phyloP scores from a whole-genome alignment of 331 rosid species.

The Stylosanthes scabra region DNA sequence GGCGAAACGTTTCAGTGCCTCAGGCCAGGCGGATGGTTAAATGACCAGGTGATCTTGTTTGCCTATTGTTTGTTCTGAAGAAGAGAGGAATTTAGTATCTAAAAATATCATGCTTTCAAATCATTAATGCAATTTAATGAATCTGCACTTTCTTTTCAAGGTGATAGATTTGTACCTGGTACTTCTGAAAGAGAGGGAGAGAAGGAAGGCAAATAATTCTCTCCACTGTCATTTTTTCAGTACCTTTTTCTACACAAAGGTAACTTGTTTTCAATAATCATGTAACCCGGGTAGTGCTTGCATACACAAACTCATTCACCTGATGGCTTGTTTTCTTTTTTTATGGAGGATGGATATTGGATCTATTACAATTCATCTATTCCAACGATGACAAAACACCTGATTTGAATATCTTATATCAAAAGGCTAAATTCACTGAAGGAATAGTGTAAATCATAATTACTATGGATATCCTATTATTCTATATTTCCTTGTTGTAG shows the following conservation, averaged over 20 bases:
- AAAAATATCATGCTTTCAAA: conserved; percentile 1
- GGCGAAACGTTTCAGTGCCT: conserved; percentile 76
- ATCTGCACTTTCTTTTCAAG: conserved; percentile 50
- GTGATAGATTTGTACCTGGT: conserved; percentile 92
- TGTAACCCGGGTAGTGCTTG: conserved; percentile 9
- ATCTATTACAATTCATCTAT: no score
- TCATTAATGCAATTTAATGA: conserved; percentile 13
- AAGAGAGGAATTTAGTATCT: conserved; percentile 14
- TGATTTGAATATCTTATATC: no score
- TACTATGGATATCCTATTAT: no score
- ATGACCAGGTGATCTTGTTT: conserved; percentile 90
- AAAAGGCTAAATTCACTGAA: no score
- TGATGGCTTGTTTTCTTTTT: not conserved
- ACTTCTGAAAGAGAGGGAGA: conserved; percentile 96
- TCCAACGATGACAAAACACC: no score
- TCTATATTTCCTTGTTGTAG: no score
- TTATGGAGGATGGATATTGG: no score
- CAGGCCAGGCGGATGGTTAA: conserved; percentile 79
- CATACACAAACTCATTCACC: not conserved
- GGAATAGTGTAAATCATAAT: no score
- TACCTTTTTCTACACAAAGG: conserved; percentile 95
- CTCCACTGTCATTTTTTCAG: conserved; percentile 92
- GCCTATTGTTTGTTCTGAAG: not conserved
- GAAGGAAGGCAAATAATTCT: conserved; percentile 71
- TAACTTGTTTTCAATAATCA: conserved; percentile 16